Percentiles rank a stretch among this genome's conserved stretches.
phyloP scores from a whole-genome alignment of 805 yeast species.

The Diddensiella transvaalensis region DNA sequence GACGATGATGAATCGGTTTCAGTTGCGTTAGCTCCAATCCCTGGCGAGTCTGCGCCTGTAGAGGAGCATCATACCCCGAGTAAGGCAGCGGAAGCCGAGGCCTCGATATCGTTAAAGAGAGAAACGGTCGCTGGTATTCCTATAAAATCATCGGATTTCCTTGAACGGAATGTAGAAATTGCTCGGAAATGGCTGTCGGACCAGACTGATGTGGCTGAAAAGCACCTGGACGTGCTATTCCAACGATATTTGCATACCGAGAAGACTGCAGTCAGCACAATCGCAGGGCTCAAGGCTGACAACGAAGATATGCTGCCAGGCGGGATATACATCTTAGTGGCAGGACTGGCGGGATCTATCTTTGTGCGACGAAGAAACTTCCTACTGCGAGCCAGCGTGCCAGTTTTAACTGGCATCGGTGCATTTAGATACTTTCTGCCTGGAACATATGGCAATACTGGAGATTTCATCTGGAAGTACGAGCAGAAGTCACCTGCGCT shows the following conservation, averaged over 20 bases:
- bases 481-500: slow-evolving; percentile 63
- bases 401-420: slow-evolving; percentile 55
- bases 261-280: slow-evolving; percentile 57
- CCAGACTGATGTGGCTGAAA: slow-evolving; percentile 36
- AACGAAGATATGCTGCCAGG: slow-evolving; percentile 72
- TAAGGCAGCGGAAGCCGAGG: slow-evolving; percentile 17
- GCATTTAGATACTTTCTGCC: slow-evolving; percentile 74
- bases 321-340: slow-evolving; percentile 62
- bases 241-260: slow-evolving; percentile 55
- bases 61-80: slow-evolving; percentile 13
- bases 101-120: slow-evolving; percentile 16
- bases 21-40: slow-evolving; percentile 24
- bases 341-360: slow-evolving; percentile 68
- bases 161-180: slow-evolving; percentile 47
- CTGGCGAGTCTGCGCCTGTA: slow-evolving; percentile 28
- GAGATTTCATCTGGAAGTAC: slow-evolving; percentile 52
- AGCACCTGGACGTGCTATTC: slow-evolving; percentile 46
- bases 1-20: slow-evolving; percentile 28
- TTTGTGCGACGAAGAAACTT: slow-evolving; percentile 64
- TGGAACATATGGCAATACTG: slow-evolving; percentile 60
- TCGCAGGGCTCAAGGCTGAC: slow-evolving; percentile 59
- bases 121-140: slow-evolving; percentile 52
- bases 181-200: slow-evolving; percentile 45
- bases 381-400: slow-evolving; percentile 51
- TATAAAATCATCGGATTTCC: slow-evolving; percentile 46